Conservation (phyloP, 169 alveolate genomes). For the Cryptosporidium muris region DNA sequence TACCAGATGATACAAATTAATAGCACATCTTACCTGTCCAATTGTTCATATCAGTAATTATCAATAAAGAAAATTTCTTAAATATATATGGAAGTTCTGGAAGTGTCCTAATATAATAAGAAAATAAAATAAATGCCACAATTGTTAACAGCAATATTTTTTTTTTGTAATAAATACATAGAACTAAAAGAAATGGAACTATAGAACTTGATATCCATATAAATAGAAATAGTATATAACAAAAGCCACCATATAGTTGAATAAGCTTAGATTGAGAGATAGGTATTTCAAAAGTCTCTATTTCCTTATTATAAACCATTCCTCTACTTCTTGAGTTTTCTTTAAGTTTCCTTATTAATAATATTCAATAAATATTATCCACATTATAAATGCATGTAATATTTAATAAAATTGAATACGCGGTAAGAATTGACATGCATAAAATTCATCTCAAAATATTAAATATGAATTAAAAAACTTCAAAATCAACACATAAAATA, state of each 20-base stretch:
- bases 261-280: slow-evolving; percentile 58
- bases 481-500: too few species aligned
- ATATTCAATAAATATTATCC: not conserved
- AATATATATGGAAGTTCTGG: slow-evolving; percentile 21
- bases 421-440: too few species aligned
- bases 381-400: not conserved
- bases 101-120: slow-evolving; percentile 7
- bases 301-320: not conserved
- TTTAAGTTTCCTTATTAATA: not conserved
- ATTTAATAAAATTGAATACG: not conserved
- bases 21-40: slow-evolving; percentile 65
- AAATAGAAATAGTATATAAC: slow-evolving; percentile 29
- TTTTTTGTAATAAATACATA: slow-evolving; percentile 16
- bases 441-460: too few species aligned
- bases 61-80: slow-evolving; percentile 7
- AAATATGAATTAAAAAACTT: too few species aligned
- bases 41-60: slow-evolving; percentile 32
- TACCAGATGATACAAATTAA: not conserved
- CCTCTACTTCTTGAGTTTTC: not conserved
- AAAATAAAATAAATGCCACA: slow-evolving; percentile 4
- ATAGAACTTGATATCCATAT: slow-evolving; percentile 38
- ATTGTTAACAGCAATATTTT: slow-evolving; percentile 1
- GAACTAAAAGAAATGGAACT: slow-evolving; percentile 16
- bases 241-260: slow-evolving; percentile 31
- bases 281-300: slow-evolving; percentile 2